These are phyloP conservation scores for Nakazawaea ambrosiae DNA, from an alignment of 805 yeast species.

Conservation along the genomic window DNA sequence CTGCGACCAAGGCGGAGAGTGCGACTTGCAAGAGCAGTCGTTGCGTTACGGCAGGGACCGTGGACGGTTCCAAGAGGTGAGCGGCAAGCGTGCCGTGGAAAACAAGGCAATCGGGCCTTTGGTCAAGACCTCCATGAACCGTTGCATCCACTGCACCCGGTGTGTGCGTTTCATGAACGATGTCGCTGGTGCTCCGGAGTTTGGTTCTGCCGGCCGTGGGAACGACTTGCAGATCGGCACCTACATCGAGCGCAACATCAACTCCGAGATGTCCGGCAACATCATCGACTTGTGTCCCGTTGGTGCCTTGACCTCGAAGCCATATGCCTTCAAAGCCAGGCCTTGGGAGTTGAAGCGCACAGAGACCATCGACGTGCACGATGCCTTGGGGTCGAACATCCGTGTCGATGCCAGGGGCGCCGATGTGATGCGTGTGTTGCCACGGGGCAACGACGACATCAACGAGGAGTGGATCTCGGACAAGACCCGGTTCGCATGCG, in stretches of 20 bases:
- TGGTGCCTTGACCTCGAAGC: slow-evolving; percentile 86
- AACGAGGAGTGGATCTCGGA: slow-evolving; percentile 92
- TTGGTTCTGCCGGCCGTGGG: slow-evolving; percentile 86
- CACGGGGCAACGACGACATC: slow-evolving; percentile 78
- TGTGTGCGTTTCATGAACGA: slow-evolving; percentile 87
- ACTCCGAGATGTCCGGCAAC: slow-evolving; percentile 82
- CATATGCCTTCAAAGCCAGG: slow-evolving; percentile 87
- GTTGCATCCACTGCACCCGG: slow-evolving; percentile 89
- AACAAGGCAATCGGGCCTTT: slow-evolving; percentile 87
- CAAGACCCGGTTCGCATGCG: slow-evolving; percentile 79
- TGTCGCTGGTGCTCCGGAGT: slow-evolving; percentile 88
- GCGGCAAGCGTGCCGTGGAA: slow-evolving; percentile 85
- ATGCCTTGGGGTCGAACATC: slow-evolving; percentile 75
- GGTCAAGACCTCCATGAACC: slow-evolving; percentile 84
- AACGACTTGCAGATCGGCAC: slow-evolving; percentile 91
- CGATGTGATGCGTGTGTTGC: slow-evolving; percentile 82
- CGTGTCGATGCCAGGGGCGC: slow-evolving; percentile 84
- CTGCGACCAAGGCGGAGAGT: slow-evolving; percentile 93
- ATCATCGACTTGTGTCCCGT: slow-evolving; percentile 86
- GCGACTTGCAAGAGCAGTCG: slow-evolving; percentile 86
- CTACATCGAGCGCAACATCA: slow-evolving; percentile 75
- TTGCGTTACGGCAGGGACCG: slow-evolving; percentile 79
- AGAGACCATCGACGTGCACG: slow-evolving; percentile 78
- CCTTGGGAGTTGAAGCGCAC: slow-evolving; percentile 93
- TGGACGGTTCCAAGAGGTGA: slow-evolving; percentile 74